Conservation (phyloP, 2,329 filamentous ascomycete genomes). For the Zasmidium citrigriseum region DNA sequence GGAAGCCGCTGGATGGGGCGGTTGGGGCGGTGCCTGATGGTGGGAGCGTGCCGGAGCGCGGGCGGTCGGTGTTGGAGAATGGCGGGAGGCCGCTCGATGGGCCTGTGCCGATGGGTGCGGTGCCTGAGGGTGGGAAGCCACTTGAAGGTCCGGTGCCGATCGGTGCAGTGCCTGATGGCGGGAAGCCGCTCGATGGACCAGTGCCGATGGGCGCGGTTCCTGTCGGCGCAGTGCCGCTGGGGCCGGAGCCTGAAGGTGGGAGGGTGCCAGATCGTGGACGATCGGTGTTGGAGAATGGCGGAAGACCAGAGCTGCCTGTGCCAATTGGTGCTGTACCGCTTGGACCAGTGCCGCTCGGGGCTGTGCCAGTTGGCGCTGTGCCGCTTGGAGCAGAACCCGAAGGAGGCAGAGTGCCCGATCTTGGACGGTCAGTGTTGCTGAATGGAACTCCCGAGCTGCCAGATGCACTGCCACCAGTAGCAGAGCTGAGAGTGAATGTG, state of each 20-base stretch:
- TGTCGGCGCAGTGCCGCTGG: no score
- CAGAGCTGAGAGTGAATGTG: no score
- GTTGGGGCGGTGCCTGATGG: constrained; percentile 6
- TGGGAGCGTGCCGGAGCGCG: constrained; percentile 11
- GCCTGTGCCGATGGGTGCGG: neutral
- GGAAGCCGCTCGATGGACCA: neutral
- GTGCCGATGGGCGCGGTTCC: neutral
- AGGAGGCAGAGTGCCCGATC: constrained; percentile 9
- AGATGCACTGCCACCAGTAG: no score
- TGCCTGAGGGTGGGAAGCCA: neutral
- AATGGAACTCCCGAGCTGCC: no score
- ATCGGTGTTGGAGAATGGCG: neutral
- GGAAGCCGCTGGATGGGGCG: neutral
- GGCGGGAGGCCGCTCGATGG: neutral
- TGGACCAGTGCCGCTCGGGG: neutral
- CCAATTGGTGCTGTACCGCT: neutral
- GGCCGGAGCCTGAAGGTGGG: constrained; percentile 1
- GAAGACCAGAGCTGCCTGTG: neutral
- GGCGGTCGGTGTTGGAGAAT: constrained; percentile 8
- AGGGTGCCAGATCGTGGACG: constrained; percentile 11
- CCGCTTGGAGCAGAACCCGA: neutral
- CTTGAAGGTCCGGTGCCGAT: neutral
- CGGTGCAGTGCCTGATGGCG: constrained; percentile 2
- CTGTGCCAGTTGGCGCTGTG: neutral
- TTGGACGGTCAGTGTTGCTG: neutral